phyloP scores from a whole-genome alignment of 306 rosid genomes.

The Quercus agrifolia region DNA sequence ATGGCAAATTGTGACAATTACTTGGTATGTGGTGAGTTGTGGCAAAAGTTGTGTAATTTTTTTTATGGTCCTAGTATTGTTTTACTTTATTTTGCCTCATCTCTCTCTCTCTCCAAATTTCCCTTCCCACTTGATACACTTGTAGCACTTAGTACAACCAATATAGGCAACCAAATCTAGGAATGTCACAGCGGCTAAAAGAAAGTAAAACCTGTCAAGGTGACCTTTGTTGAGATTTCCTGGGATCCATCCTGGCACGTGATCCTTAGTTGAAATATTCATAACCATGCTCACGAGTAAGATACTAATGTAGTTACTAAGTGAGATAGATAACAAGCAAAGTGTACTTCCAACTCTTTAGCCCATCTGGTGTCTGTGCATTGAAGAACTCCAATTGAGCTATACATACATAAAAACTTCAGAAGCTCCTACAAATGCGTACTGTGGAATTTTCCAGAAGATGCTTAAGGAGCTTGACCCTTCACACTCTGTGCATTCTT shows the following conservation, averaged over 20 bases:
- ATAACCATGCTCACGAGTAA: conserved; percentile 85
- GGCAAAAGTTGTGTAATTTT: too few species aligned
- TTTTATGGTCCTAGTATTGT: too few species aligned
- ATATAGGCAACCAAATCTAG: conserved; percentile 74
- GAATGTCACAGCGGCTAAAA: conserved; percentile 79
- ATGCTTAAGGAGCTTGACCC: conserved; percentile 82
- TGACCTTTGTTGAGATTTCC: conserved; percentile 95
- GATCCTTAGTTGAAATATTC: conserved; percentile 87
- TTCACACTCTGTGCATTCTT: conserved; percentile 53
- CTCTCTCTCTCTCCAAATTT: conserved; percentile 45
- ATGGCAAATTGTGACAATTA: too few species aligned
- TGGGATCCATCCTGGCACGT: conserved; percentile 98
- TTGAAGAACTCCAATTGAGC: conserved; percentile 96
- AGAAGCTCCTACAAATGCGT: conserved; percentile 90
- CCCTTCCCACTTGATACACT: conserved; percentile 65
- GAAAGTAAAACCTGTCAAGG: conserved; percentile 88
- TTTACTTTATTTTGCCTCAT: neutral
- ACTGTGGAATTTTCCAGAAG: conserved; percentile 97
- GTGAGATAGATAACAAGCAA: conserved; percentile 93
- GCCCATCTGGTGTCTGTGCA: conserved; percentile 92
- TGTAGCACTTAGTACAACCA: conserved; percentile 84
- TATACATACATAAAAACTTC: conserved; percentile 96
- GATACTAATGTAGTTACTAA: conserved; percentile 91
- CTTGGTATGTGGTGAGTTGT: too few species aligned
- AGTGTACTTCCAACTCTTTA: conserved; percentile 98